Evolutionary conservation across 2,329 filamentous ascomycete genomes (phyloP), one percentile per base, ranked within the genome.

Genomic region (Fusarium transvaalense): DNA sequence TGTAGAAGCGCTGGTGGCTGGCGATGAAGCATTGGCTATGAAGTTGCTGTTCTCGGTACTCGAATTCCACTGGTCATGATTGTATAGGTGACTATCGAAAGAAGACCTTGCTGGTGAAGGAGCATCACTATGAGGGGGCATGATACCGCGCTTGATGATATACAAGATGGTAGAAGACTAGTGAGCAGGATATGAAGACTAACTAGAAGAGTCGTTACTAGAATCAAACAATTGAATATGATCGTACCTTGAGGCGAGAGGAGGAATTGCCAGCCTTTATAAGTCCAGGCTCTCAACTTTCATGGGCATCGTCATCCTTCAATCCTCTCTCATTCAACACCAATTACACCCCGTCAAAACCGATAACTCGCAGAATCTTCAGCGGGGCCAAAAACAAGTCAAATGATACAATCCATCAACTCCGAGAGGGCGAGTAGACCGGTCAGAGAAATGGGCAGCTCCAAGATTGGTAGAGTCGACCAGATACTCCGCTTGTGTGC

Each of bases 1-100:
- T 65, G 76, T 78, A n/a, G 82, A 83, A 56, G 59, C 60, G 74
- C 79, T 82, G 31, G 55, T 65, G 74, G 79, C 81, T 35, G 79
- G 74, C 8, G 79, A 78, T 13, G 78, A 80, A 37, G 75, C 70
- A n/a, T 77, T 66, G 45, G 77, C 77, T 35, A n/a, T 67, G 54
- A 77, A 68, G 55, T 70, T 74, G 37, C 64, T 70, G 17, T 71
- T 71, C 45, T 21, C 37, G 21, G 48, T 41, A 6, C 45, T 51
- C 53, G 64, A 48, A 38, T 77, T 67, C 51, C 78, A 77, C 72
- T 79, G 77, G 27, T 73, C 63, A 56, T 78, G 76, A 17, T 74
- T 65, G 61, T 79, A 77, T 55, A 47, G 43, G n/a, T 55, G 57
- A 46, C 48, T 41, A 15, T 45, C 42, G 13, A 73, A 64, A 13